Base-by-base conservation (phyloP, 1,284 basidiomycete species). In the Ceratobasidium sp. region DNA sequence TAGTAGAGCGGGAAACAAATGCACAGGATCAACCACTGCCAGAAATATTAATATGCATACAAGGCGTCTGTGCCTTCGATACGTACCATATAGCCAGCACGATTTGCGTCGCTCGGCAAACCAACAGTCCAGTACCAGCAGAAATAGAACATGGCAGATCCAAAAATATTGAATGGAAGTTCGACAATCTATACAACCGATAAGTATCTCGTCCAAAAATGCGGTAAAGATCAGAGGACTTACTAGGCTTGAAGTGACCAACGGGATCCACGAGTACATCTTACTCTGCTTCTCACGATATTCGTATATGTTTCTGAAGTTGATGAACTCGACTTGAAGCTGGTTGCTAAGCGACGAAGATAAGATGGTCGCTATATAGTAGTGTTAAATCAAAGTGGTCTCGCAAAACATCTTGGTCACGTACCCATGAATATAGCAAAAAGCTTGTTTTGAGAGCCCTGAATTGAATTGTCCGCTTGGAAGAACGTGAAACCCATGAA, bases 241-340 rank as follows among this genome's bases (percentile, higher is more conserved):
- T 26, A 76, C 74, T 8, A 76, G 13, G 31, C 63, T 56, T 28
- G 74, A 51, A 10, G 65, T 58, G 13, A 67, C 56, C 31, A 96
- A 88, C 0, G 92, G 90, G 7, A 90, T 86, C 95, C 95, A 97
- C 66, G 89, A 90, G 85, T 96, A 97, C 81, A 94, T 93, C 81
- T 92, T 89, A 79, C 91, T 92, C 0, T 91, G 87, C 0, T 90
- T 88, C 82, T 94, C 93, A 42, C 93, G 88, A 15, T 90, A 89
- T 81, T 94, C 91, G 82, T 92, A 94, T 17, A 94, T 85, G 65
- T 86, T 84, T 76, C 86, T 84, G 81, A 88, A 85, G 39, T 81
- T 82, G 79, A 88, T 84, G n/a, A 77, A 66, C 49, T 64, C 51
- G 10, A 87, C 86, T 78, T 90, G 89, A 0, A 90, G 82, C 81